Base-by-base conservation (phyloP, 495 filamentous ascomycete species). In the Cercophora newfieldiana region DNA sequence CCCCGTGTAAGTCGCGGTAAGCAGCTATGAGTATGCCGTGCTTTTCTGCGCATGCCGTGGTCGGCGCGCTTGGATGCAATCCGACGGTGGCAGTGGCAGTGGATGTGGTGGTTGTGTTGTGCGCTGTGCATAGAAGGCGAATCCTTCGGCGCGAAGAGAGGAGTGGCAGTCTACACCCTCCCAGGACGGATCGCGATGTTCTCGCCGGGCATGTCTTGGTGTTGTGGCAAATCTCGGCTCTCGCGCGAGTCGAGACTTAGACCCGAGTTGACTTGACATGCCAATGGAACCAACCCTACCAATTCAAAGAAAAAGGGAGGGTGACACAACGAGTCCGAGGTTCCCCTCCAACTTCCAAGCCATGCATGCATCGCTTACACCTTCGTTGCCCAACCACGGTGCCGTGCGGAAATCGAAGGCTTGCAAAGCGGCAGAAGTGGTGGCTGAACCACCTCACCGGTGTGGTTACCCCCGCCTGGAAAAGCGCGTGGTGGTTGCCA, bases 361-460 rank as follows among this genome's bases (percentile, higher is more conserved):
- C 4, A n/a, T 5, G 37, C 37, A 14, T 44, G 37, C 37, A 44
- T 44, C 37, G 37, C 37, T 44, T 44, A 44, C 37, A 44, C 10
- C 37, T 2, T 2, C 37, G 37, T 44, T 44, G 37, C 37, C 37
- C 37, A 44, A 44, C 37, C 37, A 44, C 37, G 10, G 37, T 44
- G 12, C 37, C 37, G 37, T 4, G 4, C 12, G 37, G 12, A 14
- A 6, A 14, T 14, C 22, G 50, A 19, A 53, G 50, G 25, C 7
- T 16, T 22, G 10, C 4, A 22, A 24, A 1, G 22, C 57, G 57
- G 57, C 57, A 37, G 57, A 47, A 33, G 57, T 60, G 57, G 57
- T 37, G 29, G 57, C 57, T 48, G 29, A 47, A 47, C 57, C 57
- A 60, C 19, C 57, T 60, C 57, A 60, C 57, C 57, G 57, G 57